A percentile compares a stretch with the other conserved stretches of the same genome.
phyloP scores from a whole-genome alignment of 1,284 basidiomycete species.

The Mixia osmundae region DNA sequence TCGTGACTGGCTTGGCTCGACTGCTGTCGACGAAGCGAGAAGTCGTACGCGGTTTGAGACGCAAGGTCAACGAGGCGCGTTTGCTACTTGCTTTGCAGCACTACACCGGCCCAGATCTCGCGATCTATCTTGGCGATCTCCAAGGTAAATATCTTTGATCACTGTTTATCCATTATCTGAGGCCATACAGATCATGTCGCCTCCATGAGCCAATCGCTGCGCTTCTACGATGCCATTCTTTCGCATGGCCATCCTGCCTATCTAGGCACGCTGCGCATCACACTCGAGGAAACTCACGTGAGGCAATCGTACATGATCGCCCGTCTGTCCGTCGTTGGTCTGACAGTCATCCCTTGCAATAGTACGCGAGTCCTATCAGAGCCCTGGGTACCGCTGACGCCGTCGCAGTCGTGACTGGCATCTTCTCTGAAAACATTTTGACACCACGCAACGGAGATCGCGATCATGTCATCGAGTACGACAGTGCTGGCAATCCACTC shows the following conservation, averaged over 20 bases:
- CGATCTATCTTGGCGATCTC: conserved; percentile 73
- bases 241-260: conserved; percentile 71
- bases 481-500: too few relatives aligned
- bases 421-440: conserved; percentile 37
- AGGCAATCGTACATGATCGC: conserved; percentile 31
- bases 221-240: conserved; percentile 71
- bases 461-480: too few relatives aligned
- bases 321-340: not conserved
- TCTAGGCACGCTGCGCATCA: conserved; percentile 46
- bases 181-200: conserved; percentile 54
- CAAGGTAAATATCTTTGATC: conserved; percentile 34
- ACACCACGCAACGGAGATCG: conserved; percentile 25
- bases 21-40: conserved; percentile 60
- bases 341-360: not conserved
- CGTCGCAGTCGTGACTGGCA: conserved; percentile 40
- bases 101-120: conserved; percentile 16
- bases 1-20: conserved; percentile 59
- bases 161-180: not conserved
- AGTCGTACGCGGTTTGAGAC: conserved; percentile 54
- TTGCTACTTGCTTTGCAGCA: conserved; percentile 8
- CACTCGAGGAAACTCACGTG: conserved; percentile 36
- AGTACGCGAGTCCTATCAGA: conserved; percentile 34
- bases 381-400: conserved; percentile 47
- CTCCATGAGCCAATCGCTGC: conserved; percentile 58
- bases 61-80: conserved; percentile 28